Base-by-base conservation (phyloP, 225 moss, liverwort and hornwort genomes). In the Polytrichum commune region DNA sequence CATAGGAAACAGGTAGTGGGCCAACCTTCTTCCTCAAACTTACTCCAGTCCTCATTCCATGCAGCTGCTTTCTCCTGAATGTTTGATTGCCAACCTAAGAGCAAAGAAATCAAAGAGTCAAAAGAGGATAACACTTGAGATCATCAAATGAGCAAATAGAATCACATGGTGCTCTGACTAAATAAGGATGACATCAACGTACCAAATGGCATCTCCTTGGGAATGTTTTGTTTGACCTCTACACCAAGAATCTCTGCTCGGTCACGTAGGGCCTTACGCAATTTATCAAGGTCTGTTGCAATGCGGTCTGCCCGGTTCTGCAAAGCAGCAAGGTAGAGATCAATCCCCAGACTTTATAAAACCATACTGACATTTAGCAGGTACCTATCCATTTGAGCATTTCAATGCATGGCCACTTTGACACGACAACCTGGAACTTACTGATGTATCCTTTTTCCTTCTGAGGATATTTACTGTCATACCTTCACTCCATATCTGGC, bases 1-100 rank as follows among this genome's bases (percentile, higher is more conserved):
- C 22, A 20, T 23, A 58, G 6, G 22, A 58, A 72, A 30, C 6
- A 46, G 53, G 23, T 55, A 68, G 46, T 27, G 75, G 24, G 66
- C 82, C 53, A 54, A 94, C 97, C 98, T 90, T 91, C 90, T 75
- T 98, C 98, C 68, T 86, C 79, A 70, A 98, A 89, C 77, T 89
- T 90, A 80, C 91, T 90, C 98, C 98, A 95, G 74, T 91, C 90
- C 69, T 89, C 89, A 76, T 86, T 86, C 98, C 98, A 99, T 63
- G 88, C 90, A 73, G 77, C 79, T 33, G 95, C 93, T 68, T 69
- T 86, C 70, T 99, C 95, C 81, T 99, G 91, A 78, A 93, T 81
- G 29, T 91, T 89, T 65, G 87, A 87, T 84, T 78, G 89, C 98
- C 98, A 99, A 63, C 90, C 95, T 96, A 81, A 69, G 54, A 7